Conservation (phyloP, 805 yeast genomes). For the Metschnikowia sp. region DNA sequence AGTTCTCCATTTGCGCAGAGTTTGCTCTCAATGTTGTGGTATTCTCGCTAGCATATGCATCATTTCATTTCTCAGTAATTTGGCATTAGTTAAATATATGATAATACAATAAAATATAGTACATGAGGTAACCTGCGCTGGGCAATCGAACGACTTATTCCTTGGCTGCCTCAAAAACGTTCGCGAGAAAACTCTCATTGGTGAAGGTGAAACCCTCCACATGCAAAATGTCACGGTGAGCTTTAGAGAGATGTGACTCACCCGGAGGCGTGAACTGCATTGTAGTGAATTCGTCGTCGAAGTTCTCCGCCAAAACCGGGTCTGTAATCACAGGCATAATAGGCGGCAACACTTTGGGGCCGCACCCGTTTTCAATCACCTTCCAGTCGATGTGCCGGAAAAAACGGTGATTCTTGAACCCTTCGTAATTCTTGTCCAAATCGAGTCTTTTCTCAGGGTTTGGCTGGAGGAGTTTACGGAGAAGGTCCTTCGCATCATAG, state of each 20-base stretch:
- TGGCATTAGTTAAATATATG: background rate
- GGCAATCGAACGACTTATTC: too few relatives aligned
- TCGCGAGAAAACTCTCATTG: conserved; percentile 33
- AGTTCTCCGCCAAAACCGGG: conserved; percentile 81
- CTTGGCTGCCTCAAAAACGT: background rate
- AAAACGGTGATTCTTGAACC: conserved; percentile 62
- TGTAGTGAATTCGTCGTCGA: conserved; percentile 73
- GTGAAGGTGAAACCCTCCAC: conserved; percentile 42
- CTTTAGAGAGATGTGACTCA: background rate
- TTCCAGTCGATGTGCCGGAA: conserved; percentile 78
- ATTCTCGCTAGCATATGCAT: conserved; percentile 12
- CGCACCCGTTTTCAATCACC: conserved; percentile 46
- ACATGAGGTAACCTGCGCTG: too few relatives aligned
- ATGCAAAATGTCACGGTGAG: conserved; percentile 31
- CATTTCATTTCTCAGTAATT: background rate
- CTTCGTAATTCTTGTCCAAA: conserved; percentile 51
- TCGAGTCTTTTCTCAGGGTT: conserved; percentile 59
- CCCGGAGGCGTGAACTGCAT: conserved; percentile 46
- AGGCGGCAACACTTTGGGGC: conserved; percentile 57
- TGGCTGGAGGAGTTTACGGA: conserved; percentile 62
- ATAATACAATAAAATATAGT: background rate
- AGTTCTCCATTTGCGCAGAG: conserved; percentile 7
- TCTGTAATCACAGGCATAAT: conserved; percentile 79
- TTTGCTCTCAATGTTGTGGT: conserved; percentile 1
- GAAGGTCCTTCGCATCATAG: conserved; percentile 73